Evolutionary conservation across 163 green algal genomes (phyloP), one percentile per base, ranked within the genome.

Genomic region (Scenedesmus sp.): DNA sequence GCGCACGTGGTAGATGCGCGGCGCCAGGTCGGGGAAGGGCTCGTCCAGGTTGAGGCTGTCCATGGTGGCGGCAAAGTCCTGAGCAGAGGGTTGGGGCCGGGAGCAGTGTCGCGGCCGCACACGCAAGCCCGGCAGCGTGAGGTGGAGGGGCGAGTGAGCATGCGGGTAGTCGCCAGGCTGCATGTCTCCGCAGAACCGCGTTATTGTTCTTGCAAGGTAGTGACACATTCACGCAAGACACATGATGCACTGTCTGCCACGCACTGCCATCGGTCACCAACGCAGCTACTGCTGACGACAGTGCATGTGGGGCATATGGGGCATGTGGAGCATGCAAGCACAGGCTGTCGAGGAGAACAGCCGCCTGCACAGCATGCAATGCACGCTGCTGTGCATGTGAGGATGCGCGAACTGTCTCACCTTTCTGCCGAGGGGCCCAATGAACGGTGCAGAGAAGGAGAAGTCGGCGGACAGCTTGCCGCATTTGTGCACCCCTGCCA

Each of bases 381-480:
- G 37, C 37, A 15, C 22, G 37, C 78, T 16, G 10, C 24, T 18
- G 2, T n/a, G 2, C 42, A 40, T 37, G 51, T 42, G 4, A 40
- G 2, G 24, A 24, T 40, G 6, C 26, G 7, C 0, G 44, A 40
- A 3, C 3, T n/a, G 37, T 0, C 81, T 15, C 49, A 73, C 93
- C 84, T 61, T 49, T 26, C 88, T 93, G 59, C 73, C 30, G 46
- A 96, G 78, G 24, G 94, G 94, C 10, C 94, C 94, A 37, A 96
- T 95, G 76, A 96, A 95, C 15, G 94, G 94, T 0, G 91, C 94
- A 70, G 86, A 91, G 84, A 96, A 96, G 65, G 91, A 26, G 78
- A 96, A 96, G 80, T 94, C 85, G 0, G 89, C 40, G 18, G 93
- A 84, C 37, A 94, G 79, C 61, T 93, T 43, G 33, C 68, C 87